Evolutionary conservation across 768 basidiomycete genomes (phyloP).

Genomic region (Neoboletus magnificus): DNA sequence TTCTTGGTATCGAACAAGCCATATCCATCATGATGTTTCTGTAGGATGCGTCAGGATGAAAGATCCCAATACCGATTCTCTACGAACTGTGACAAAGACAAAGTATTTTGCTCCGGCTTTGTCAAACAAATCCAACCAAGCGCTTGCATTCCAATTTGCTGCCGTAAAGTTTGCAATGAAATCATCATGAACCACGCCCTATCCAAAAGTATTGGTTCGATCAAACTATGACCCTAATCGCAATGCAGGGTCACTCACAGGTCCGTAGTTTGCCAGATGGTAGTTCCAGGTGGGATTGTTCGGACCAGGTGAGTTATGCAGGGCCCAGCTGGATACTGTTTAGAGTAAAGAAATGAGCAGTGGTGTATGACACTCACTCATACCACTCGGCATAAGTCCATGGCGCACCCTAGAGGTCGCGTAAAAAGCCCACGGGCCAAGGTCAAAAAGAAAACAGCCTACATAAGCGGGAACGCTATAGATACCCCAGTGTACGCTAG

Average conservation of each 20-base stretch:
- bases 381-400: slow-evolving; percentile 54
- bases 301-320: slow-evolving; percentile 36
- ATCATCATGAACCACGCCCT: slow-evolving; percentile 54
- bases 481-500: slow-evolving; percentile 50
- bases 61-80: not conserved
- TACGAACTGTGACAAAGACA: slow-evolving; percentile 48
- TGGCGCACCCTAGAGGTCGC: slow-evolving; percentile 35
- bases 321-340: slow-evolving; percentile 30
- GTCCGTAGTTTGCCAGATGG: slow-evolving; percentile 48
- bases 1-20: slow-evolving; percentile 53
- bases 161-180: slow-evolving; percentile 56
- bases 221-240: not conserved
- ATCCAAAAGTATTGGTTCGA: not conserved
- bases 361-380: slow-evolving; percentile 34
- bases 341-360: too few relatives aligned
- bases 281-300: slow-evolving; percentile 46
- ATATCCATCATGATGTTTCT: slow-evolving; percentile 66
- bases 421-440: not conserved
- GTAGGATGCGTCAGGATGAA: not conserved
- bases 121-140: slow-evolving; percentile 54
- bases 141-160: slow-evolving; percentile 49
- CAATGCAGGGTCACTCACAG: not conserved
- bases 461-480: slow-evolving; percentile 48
- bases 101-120: slow-evolving; percentile 61
- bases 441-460: not conserved